Percentiles rank a stretch among this genome's conserved stretches.
Evolutionary conservation across 1,284 basidiomycete genomes (phyloP).

Genomic region (Sphaerobolus stellatus): DNA sequence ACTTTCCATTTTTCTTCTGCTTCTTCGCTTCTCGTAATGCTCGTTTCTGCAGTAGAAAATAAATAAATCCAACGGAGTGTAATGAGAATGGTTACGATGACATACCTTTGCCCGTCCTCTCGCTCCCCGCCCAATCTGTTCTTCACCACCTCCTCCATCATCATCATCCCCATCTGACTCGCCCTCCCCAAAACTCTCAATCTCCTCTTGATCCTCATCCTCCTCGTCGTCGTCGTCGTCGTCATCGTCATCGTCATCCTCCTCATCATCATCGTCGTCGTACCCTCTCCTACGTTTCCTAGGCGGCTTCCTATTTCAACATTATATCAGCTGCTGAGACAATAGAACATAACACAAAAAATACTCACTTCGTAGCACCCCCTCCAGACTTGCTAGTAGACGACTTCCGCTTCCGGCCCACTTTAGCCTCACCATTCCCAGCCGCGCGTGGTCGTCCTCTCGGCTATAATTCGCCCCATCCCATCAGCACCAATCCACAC

Average conservation of each 20-base stretch:
- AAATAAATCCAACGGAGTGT: not conserved
- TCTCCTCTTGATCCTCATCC: slow-evolving; percentile 31
- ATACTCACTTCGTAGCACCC: slow-evolving; percentile 38
- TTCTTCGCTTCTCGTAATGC: slow-evolving; percentile 8
- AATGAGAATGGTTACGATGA: slow-evolving; percentile 9
- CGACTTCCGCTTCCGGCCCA: slow-evolving; percentile 42
- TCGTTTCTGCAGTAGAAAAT: slow-evolving; percentile 1
- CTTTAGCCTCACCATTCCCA: slow-evolving; percentile 33
- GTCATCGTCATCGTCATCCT: slow-evolving; percentile 24
- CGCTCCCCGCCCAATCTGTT: slow-evolving; percentile 40
- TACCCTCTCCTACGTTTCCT: slow-evolving; percentile 27
- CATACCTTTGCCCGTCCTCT: slow-evolving; percentile 45
- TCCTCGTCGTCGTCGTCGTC: slow-evolving; percentile 29
- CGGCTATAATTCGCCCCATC: not conserved
- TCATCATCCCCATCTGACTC: slow-evolving; percentile 11
- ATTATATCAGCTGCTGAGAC: slow-evolving; percentile 33
- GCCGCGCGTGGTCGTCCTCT: not conserved
- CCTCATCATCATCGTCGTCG: slow-evolving; percentile 29
- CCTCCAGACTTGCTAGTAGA: too few species aligned
- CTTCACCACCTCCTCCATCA: slow-evolving; percentile 21
- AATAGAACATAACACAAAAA: slow-evolving; percentile 19
- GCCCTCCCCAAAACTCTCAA: slow-evolving; percentile 22
- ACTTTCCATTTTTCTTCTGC: slow-evolving; percentile 8
- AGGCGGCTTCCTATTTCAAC: slow-evolving; percentile 26
- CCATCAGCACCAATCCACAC: too few species aligned